Base-by-base conservation (phyloP, 163 green algal species). In the Volvox carteri region DNA sequence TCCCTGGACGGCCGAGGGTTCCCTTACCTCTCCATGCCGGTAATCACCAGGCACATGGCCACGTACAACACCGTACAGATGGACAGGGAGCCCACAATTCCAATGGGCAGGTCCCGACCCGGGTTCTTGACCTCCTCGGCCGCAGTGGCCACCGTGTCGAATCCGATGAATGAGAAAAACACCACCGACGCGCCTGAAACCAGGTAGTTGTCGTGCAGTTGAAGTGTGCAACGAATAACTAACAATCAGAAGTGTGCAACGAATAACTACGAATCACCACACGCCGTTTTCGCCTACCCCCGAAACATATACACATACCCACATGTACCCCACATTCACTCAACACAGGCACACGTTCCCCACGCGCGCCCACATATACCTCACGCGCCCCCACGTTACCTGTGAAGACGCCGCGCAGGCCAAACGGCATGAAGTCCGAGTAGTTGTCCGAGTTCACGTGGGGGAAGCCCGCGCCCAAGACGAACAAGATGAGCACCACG, bases 141-240 rank as follows among this genome's bases (percentile, higher is more conserved):
- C 12, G 93, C 92, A 23, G 81, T 88, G 48, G 81, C 81, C 67
- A 97, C 93, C 7, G 93, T 94, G 79, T 98, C 95, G 88, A 98
- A 98, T 4, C 91, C 93, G 37, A 97, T 93, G 85, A 95, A 98
- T 46, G 77, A 86, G 84, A 97, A 98, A 85, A 97, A 98, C 1
- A 97, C 94, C n/a, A 97, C 87, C 0, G 77, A 79, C 7, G 90
- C 90, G 14, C 91, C 91, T 85, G 73, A n/a, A 21, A 60, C 16
- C 50, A 16, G 50, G 50, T 60, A 60, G 50, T 60, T 12, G 50
- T 25, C 12, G 16, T 60, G 16, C 50, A 60, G 16, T 12, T 16
- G 16, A 12, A 25, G 50, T 60, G 50, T 25, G 50, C 50, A 60
- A 16, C 50, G n/a, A n/a, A n/a, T n/a, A n/a, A n/a, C n/a, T n/a